Evolutionary conservation across 2,329 filamentous ascomycete genomes (phyloP), one percentile per base, ranked within the genome.

Genomic region (Beauveria pseudobassiana): DNA sequence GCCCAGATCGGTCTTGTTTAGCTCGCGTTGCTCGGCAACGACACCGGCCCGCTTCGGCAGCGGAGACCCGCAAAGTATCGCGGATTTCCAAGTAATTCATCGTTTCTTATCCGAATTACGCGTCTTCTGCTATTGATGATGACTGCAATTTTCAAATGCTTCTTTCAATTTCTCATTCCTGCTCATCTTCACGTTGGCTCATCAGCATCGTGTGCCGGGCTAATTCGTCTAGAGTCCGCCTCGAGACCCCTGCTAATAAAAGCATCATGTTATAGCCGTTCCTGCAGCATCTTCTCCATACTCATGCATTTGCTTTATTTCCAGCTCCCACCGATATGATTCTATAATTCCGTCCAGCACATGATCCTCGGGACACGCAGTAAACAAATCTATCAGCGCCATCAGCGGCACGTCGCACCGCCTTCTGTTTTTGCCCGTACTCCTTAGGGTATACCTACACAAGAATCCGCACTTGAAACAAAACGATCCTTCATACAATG

Each of bases 401-500:
- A 45, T 34, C 38, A 9, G 10, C 12, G 24, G 62, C 61, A 59
- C 49, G 53, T 59, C 57, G 62, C 45, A 63, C 53, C 65, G 63
- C 62, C 61, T 43, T 18, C 42, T 58, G 50, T 16, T 45, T 8
- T 38, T 40, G 28, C 38, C 16, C 34, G 34, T 38, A 38, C 34
- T 38, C 34, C 45, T 50, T 22, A n/a, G 18, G n/a, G 45, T 59
- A 59, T n/a, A 52, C n/a, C 48, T 52, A 52, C 24, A 59, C 38
- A 50, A 52, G 22, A 22, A 8, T n/a, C 48, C n/a, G 42, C 28
- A 12, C 53, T 28, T 53, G 52, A 61, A 55, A 61, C 59, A 56
- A 55, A 43, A 40, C 9, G 18, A 16, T 54, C 58, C 42, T 50
- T 54, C 40, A 48, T 48, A 43, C 58, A 53, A 34, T 54, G 58